Evolutionary conservation across 345 rosid genomes (phyloP).

Genomic region (Camelina neglecta): DNA sequence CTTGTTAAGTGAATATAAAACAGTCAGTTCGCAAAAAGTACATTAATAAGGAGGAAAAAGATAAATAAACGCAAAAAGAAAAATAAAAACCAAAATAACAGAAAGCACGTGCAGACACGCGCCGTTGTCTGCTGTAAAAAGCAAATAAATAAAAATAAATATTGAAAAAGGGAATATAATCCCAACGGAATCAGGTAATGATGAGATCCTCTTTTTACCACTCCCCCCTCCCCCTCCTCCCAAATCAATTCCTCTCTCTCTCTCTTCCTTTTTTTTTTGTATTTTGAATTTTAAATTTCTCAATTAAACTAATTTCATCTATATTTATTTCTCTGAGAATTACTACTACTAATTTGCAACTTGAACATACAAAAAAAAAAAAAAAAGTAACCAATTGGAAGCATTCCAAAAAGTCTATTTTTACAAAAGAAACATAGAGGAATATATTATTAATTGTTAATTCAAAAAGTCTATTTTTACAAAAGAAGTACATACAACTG

Average conservation of each 20-base stretch:
- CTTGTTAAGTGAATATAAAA: background rate
- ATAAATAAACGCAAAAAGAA: background rate
- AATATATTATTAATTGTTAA: too few species aligned
- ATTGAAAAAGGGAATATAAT: constrained; percentile 33
- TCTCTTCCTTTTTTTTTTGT: background rate
- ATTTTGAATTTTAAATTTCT: background rate
- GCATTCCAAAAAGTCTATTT: background rate
- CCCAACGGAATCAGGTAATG: constrained; percentile 46
- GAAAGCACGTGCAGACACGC: constrained; percentile 40
- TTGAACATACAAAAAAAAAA: too few species aligned
- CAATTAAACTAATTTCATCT: background rate
- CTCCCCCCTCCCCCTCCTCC: background rate
- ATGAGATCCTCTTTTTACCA: constrained; percentile 38
- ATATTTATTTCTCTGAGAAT: too few species aligned
- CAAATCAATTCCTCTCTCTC: background rate
- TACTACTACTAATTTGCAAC: too few species aligned
- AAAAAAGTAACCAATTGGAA: too few species aligned
- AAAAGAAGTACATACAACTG: constrained; percentile 30
- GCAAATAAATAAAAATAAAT: background rate
- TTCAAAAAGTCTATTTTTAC: too few species aligned
- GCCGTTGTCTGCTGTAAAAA: constrained; percentile 28
- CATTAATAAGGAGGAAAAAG: background rate
- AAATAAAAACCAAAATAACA: constrained; percentile 34
- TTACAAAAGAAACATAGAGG: too few species aligned
- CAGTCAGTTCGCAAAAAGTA: constrained; percentile 11